Base-by-base conservation (phyloP, 2,329 filamentous ascomycete genomes). In the Podosphaera fusca region DNA sequence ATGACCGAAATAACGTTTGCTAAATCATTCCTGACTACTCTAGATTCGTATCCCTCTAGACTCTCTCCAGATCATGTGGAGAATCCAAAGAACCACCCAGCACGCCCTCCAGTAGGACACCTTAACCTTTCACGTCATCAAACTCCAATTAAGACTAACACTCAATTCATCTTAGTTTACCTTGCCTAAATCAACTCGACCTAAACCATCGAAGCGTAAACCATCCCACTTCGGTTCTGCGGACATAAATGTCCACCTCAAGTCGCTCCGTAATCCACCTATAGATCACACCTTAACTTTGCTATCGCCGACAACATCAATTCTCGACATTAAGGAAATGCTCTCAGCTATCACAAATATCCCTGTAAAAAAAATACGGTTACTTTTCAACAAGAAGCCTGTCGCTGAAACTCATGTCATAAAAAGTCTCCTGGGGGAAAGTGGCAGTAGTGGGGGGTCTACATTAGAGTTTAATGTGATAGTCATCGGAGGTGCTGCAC, bases 11-110 rank as follows among this genome's bases (percentile, higher is more conserved):
- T 89, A 59, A 73, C 80, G 55, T 96, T 95, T 69, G 84, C 87
- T 64, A 87, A 85, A 70, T 76, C 80, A 36, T 95, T 94, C 70
- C 81, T 98, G 63, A 74, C 81, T 56, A 78, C 80, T 30, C 79
- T 96, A 60, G 87, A 94, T 70, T 78, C 81, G 59, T 81, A 83
- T 55, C 84, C 88, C 6, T 70, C 81, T 64, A 94, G 89, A 74
- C 78, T 96, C 61, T 81, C 84, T n/a, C 75, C 85, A 61, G 87
- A 96, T 69, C 85, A 95, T 79, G 82, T 94, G 69, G 86, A 90
- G 70, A 87, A 95, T 67, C 81, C 87, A 55, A 82, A 81, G 64
- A 80, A 76, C 62, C 89, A 90, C 68, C 84, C 86, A 31, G 74
- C 84, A 33, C 80, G 85, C 60, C 76, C 81, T 62, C 84, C 88